phyloP scores from a whole-genome alignment of 768 basidiomycete species.

The Phlegmacium glaucopus region DNA sequence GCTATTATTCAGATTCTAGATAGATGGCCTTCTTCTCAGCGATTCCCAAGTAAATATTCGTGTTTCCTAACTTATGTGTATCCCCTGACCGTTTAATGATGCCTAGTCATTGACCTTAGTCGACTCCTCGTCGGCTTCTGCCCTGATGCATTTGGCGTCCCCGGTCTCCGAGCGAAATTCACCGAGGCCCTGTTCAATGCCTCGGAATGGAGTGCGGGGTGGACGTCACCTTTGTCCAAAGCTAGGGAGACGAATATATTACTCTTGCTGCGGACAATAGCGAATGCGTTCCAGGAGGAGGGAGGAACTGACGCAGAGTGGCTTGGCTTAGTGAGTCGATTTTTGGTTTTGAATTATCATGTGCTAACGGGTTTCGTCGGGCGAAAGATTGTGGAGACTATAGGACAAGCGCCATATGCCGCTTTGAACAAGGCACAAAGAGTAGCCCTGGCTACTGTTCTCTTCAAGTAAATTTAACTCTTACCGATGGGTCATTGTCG shows the following conservation, averaged over 20 bases:
- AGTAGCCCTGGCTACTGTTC: slow-evolving; percentile 73
- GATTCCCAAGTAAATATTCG: slow-evolving; percentile 60
- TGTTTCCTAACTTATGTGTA: neutral
- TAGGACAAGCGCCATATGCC: slow-evolving; percentile 49
- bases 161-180: slow-evolving; percentile 46
- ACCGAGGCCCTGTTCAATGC: slow-evolving; percentile 63
- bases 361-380: neutral
- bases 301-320: slow-evolving; percentile 42
- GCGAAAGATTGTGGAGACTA: slow-evolving; percentile 54
- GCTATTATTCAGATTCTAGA: slow-evolving; percentile 60
- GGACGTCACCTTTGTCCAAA: slow-evolving; percentile 59
- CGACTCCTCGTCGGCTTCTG: slow-evolving; percentile 71
- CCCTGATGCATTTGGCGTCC: slow-evolving; percentile 43
- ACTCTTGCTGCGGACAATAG: slow-evolving; percentile 72
- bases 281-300: slow-evolving; percentile 73
- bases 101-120: slow-evolving; percentile 78
- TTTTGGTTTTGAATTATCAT: neutral
- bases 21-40: slow-evolving; percentile 70
- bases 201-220: slow-evolving; percentile 59
- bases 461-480: slow-evolving; percentile 74
- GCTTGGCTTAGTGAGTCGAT: slow-evolving; percentile 46
- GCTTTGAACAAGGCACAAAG: slow-evolving; percentile 67
- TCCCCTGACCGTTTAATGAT: neutral
- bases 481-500: neutral
- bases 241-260: slow-evolving; percentile 82